Base-by-base conservation (phyloP, 306 rosid genomes). In the Lotus japonicus region DNA sequence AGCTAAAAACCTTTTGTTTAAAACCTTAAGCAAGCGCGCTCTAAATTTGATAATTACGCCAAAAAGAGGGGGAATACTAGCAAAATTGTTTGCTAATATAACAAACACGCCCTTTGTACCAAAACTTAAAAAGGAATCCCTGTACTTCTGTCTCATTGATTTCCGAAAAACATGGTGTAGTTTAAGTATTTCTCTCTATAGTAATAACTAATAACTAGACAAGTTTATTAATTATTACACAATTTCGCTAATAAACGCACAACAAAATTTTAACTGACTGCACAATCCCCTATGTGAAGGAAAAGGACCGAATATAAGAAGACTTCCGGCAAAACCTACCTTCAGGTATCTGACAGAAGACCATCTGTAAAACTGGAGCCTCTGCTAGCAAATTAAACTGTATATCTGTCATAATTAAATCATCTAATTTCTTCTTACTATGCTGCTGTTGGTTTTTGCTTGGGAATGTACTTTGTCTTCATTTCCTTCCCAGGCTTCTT, bases 341-440 rank as follows among this genome's bases (percentile, higher is more conserved):
- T 64, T 70, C 70, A 63, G 69, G 51, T 80, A 2, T 83, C 78
- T 39, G 87, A 82, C 92, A 85, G 92, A 89, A 85, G 90, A 81
- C 88, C 90, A 71, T 82, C 65, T 54, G 81, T 66, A 84, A 87
- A 88, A 86, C 78, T 82, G 86, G 97, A 88, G 80, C 91, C 89
- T 84, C 94, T 82, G 89, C 83, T 76, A 76, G 76, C 78, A 79
- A 80, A 74, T 58, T 52, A 79, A 89, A 77, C 84, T 85, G 81
- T 89, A 81, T 57, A 59, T 77, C 74, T 64, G 85, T 81, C 66
- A 79, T 80, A 77, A 73, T 49, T 56, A 62, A 72, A 64, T 59
- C 71, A 78, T 57, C 81, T 58, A 72, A 75, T 61, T 74, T 52
- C 67, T 69, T 61, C 64, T 68, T 58, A 66, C 79, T 81, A 72